Base-by-base conservation (phyloP, 2,329 filamentous ascomycete genomes). In the Ophiostoma himal-ulmi region DNA sequence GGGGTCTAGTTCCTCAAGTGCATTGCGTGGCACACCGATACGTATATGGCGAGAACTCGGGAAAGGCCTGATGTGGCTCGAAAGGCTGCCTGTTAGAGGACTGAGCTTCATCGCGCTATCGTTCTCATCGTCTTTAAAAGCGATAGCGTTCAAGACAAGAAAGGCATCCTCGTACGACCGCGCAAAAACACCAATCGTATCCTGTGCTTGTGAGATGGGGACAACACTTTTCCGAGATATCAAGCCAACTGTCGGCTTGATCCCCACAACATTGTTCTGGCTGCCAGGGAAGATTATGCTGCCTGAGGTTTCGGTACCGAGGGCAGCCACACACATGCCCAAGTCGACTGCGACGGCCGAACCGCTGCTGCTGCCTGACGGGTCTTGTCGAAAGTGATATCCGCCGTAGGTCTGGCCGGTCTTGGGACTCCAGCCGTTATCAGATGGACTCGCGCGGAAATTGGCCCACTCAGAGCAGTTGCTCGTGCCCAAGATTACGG, bases 181-280 rank as follows among this genome's bases (percentile, higher is more conserved):
- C 0, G 86, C 86, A 78, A 93, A 87, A 0, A 85, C 82, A 0
- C 90, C 90, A 0, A 91, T 81, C 0, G 85, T 89, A 74, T 93
- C 90, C 75, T 90, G 87, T 74, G 87, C 84, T 41, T 83, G 78
- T 2, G 83, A 86, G 4, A 92, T 86, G 0, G 90, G 90, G 13
- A 92, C 85, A 1, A 91, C 89, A 5, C 89, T 80, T 71, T 84
- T 78, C 30, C 87, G 82, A 5, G 86, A 89, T 0, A 86, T 89
- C 1, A 91, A 79, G 0, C 90, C 90, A 3, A 90, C 85, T 0
- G 88, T 89, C 0, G 89, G 88, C 77, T 89, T 90, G 75, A 92
- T 87, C 0, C 89, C 89, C 0, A 91, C 89, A 4, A 91, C 76
- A 70, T 89, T 89, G 79, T 86, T 90, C 5, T 72, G 68, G 62